Conservation (phyloP, 1,284 basidiomycete genomes). For the Limonomyces culmigenus region DNA sequence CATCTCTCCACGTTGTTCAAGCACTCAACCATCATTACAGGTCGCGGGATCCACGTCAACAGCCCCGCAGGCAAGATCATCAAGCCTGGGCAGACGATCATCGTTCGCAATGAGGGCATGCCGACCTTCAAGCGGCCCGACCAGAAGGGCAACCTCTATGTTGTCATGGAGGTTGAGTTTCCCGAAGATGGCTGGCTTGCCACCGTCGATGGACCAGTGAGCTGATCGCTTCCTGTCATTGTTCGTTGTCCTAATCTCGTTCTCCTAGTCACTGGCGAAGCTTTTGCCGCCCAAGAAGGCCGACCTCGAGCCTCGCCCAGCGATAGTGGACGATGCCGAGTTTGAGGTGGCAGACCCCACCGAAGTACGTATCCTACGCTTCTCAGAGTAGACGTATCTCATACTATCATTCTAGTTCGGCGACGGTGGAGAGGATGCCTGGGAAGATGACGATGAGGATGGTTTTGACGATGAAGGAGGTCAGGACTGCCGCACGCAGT, state of each 20-base stretch:
- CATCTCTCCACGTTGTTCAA: too few relatives aligned
- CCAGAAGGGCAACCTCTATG: constrained; percentile 65
- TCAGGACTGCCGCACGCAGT: too few relatives aligned
- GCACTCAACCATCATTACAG: too few relatives aligned
- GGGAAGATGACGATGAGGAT: constrained; percentile 49
- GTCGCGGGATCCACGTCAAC: constrained; percentile 61
- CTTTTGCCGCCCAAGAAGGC: constrained; percentile 62
- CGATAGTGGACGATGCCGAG: constrained; percentile 50
- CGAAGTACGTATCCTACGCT: constrained; percentile 64
- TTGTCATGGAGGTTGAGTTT: constrained; percentile 78
- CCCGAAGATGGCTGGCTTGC: constrained; percentile 55
- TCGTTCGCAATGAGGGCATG: constrained; percentile 77
- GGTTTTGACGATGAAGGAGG: constrained; percentile 42
- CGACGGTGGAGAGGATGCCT: constrained; percentile 26
- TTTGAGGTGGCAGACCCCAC: constrained; percentile 64
- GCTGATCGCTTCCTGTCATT: too few relatives aligned
- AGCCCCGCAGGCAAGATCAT: constrained; percentile 65
- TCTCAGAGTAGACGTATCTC: constrained; percentile 46
- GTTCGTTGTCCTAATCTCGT: too few relatives aligned
- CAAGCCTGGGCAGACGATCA: constrained; percentile 54
- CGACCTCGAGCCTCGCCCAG: constrained; percentile 54
- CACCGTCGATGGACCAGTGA: constrained; percentile 38
- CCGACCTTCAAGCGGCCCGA: constrained; percentile 51
- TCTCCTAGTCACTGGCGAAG: constrained; percentile 34
- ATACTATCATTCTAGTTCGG: constrained; percentile 58